Evolutionary conservation across 73 alveolate species (phyloP), one percentile per base, ranked within the genome.

Genomic region (Blepharisma stoltei): DNA sequence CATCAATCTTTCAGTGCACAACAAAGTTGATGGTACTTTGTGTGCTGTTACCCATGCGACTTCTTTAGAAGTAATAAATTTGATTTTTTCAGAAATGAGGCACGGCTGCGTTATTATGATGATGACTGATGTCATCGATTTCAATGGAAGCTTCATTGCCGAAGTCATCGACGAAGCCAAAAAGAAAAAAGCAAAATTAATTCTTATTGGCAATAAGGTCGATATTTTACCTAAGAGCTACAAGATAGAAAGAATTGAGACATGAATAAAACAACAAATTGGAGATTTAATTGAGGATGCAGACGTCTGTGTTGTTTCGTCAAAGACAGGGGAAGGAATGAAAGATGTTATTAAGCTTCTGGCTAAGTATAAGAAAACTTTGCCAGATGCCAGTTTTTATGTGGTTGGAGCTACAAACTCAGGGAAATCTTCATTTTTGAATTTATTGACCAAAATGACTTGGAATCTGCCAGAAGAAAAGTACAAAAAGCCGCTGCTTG

Each of bases 341-440:
- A 70, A 71, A 43, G 69, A 70, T 46, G 83, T 87, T 6, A 32
- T 83, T 54, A 75, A 49, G 9, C 65, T 83, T 45, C 23, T 87
- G 41, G 55, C 54, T 6, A 23, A 67, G 43, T 25, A 77, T 4
- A 87, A 71, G 55, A 82, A 67, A 49, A 70, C 47, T 0, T 45
- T 54, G 5, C 81, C 32, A 46, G 54, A 70, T 6, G 60, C 90
- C 0, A 87, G 78, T 38, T 55, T 87, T 6, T 87, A 54, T 52
- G 90, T 87, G 7, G 69, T 87, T 6, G 94, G 94, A 32, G 38
- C 85, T 6, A 87, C 94, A 6, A 87, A 87, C 52, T 70, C 94
- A 6, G 94, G 94, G 9, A 87, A 87, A 54, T 83, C 90, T 23
- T 70, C 88, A 2, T 83, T 87, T 77, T 65, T 87, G 43, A 87